Percentiles rank a stretch among this genome's conserved stretches.
These are phyloP conservation scores for Graphilbum sp. DNA, from an alignment of 2,329 filamentous ascomycete species.

Conservation along the genomic window DNA sequence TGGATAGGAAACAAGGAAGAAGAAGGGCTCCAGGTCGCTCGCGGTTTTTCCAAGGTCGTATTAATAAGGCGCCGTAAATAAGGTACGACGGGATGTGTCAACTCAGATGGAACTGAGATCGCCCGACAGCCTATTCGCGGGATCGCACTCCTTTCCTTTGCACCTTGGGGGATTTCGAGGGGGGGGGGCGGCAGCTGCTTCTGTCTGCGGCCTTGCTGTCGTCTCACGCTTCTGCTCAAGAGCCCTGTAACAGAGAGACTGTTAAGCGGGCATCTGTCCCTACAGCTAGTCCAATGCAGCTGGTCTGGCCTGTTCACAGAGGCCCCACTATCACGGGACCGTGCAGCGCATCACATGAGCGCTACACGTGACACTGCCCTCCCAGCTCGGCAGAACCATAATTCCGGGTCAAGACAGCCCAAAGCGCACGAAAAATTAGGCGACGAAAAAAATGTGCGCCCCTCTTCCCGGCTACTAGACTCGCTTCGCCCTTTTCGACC, in stretches of 20 bases:
- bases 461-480: neutral
- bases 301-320: no score
- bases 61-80: neutral
- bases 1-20: neutral
- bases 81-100: neutral
- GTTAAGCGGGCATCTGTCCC: no score
- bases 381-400: neutral
- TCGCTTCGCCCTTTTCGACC: neutral
- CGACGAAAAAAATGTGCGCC: neutral
- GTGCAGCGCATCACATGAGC: no score
- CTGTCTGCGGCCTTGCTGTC: no score
- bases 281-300: no score
- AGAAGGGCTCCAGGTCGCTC: neutral
- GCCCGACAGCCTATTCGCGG: no score
- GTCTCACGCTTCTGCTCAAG: no score
- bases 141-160: no score
- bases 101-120: neutral
- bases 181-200: no score
- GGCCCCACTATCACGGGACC: no score
- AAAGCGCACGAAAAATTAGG: neutral
- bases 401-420: neutral
- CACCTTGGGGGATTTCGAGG: no score
- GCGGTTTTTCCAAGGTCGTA: neutral
- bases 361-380: slow-evolving; percentile 1
- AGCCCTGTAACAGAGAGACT: no score